Evolutionary conservation across 1,284 basidiomycete genomes (phyloP), one percentile per base, ranked within the genome.

Genomic region (Fomitopsis betulina): DNA sequence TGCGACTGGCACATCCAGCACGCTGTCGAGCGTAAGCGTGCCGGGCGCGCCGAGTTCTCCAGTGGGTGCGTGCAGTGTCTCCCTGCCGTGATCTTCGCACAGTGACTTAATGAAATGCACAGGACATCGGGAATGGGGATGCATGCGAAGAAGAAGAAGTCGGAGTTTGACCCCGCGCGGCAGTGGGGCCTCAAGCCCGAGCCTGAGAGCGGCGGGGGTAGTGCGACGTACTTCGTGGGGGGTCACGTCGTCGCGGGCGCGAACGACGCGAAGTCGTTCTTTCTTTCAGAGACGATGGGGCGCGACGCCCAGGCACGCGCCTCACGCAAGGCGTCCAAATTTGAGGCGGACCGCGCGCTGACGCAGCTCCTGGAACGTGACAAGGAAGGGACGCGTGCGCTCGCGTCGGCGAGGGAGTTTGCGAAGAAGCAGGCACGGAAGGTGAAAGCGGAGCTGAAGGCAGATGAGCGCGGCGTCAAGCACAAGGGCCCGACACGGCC

Each of bases 1-100:
- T 98, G 96, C 73, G 94, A 98, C 52, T 98, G 84, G 72, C 96
- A 98, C 73, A 73, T 96, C 30, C 86, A 92, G 62, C 77, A 80
- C 19, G 91, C 93, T 0, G 84, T 98, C n/a, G 81, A 93, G 71
- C 77, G 84, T 35, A 78, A 81, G 17, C 79, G 91, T 13, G 84
- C 87, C 0, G 82, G 81, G 0, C 80, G 95, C 47, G 82, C 94
- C 1, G 96, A 98, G 72, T 95, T 97, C 64, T 81, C 91, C 10
- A 76, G 78, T 3, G 89, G 91, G 92, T 93, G 21, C 50, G 55
- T 62, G 8, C 23, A 9, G 15, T 19, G 56, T 38, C 10, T 30
- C 17, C 21, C 57, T 17, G 50, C 57, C 61, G 37, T 40, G 60
- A 60, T 30, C 27, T 30, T 5, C 27, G 27, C 27, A 30, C 27